Evolutionary conservation across 2,329 filamentous ascomycete genomes (phyloP).

Genomic region (Fusarium redolens): DNA sequence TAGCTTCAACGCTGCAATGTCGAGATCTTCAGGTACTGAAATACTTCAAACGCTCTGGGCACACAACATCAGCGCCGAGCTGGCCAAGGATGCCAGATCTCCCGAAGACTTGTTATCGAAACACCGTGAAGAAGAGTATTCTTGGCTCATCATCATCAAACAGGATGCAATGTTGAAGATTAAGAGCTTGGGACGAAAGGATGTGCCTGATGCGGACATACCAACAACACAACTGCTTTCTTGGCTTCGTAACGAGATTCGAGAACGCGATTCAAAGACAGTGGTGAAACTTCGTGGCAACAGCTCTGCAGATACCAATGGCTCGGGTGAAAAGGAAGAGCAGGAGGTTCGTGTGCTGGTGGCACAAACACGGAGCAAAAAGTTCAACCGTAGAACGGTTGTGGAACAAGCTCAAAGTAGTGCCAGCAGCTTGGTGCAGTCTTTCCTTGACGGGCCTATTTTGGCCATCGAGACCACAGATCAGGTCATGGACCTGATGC

Average conservation of each 20-base stretch:
- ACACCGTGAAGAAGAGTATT: slow-evolving; percentile 81
- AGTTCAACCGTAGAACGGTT: slow-evolving; percentile 87
- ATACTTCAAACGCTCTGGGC: slow-evolving; percentile 84
- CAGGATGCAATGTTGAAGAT: slow-evolving; percentile 81
- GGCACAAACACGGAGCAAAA: slow-evolving; percentile 86
- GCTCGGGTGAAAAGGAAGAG: slow-evolving; percentile 53
- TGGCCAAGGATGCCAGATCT: slow-evolving; percentile 82
- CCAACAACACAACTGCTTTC: slow-evolving; percentile 76
- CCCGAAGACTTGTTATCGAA: slow-evolving; percentile 82
- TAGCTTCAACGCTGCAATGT: slow-evolving; percentile 81
- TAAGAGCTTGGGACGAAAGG: slow-evolving; percentile 80
- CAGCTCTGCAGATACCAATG: slow-evolving; percentile 45
- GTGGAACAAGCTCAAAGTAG: slow-evolving; percentile 79
- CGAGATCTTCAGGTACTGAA: slow-evolving; percentile 81
- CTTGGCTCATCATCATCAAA: slow-evolving; percentile 91
- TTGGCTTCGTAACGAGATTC: slow-evolving; percentile 85
- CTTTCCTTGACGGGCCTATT: slow-evolving; percentile 81
- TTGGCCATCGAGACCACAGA: slow-evolving; percentile 90
- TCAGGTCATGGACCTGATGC: slow-evolving; percentile 80
- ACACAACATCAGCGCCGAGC: slow-evolving; percentile 86
- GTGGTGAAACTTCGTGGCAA: slow-evolving; percentile 56
- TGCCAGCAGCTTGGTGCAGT: slow-evolving; percentile 72
- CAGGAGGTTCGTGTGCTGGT: slow-evolving; percentile 88
- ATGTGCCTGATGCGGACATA: slow-evolving; percentile 80
- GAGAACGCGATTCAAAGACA: slow-evolving; percentile 77